Evolutionary conservation across 1,284 basidiomycete genomes (phyloP).

Genomic region (Lentinula novae-zelandiae): DNA sequence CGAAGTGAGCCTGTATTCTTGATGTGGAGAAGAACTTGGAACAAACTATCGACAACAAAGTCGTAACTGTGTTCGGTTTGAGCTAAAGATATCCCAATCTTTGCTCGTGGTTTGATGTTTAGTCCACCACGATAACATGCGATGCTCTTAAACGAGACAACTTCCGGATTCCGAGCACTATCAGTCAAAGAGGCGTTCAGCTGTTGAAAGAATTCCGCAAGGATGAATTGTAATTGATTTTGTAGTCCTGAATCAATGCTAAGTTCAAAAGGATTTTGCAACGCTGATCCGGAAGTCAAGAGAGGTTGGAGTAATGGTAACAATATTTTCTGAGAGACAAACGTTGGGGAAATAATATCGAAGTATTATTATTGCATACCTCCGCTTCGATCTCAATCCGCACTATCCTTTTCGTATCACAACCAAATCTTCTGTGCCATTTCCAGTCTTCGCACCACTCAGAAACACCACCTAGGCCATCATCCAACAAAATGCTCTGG

Average conservation of each 20-base stretch:
- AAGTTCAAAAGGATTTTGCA: slow-evolving; percentile 15
- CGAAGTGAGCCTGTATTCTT: slow-evolving; percentile 37
- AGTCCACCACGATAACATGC: slow-evolving; percentile 73
- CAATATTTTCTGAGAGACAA: slow-evolving; percentile 17
- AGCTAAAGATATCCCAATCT: slow-evolving; percentile 16
- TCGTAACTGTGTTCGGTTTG: slow-evolving; percentile 19
- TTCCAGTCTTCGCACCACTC: slow-evolving; percentile 46
- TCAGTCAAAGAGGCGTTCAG: slow-evolving; percentile 23
- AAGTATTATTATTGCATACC: slow-evolving; percentile 32
- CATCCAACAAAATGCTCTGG: slow-evolving; percentile 66
- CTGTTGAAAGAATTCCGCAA: slow-evolving; percentile 15
- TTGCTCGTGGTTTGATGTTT: slow-evolving; percentile 34
- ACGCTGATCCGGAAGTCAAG: background rate
- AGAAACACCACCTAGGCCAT: slow-evolving; percentile 49
- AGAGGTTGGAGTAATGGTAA: background rate
- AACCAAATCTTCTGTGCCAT: slow-evolving; percentile 46
- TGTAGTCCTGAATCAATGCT: slow-evolving; percentile 21
- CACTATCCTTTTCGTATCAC: slow-evolving; percentile 56
- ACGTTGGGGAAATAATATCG: slow-evolving; percentile 23
- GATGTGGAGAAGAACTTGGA: slow-evolving; percentile 21
- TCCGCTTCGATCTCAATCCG: slow-evolving; percentile 65
- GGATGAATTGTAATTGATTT: slow-evolving; percentile 14
- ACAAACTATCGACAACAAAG: slow-evolving; percentile 26
- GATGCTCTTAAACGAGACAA: slow-evolving; percentile 74
- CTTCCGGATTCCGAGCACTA: slow-evolving; percentile 37